Percentiles rank a stretch among this genome's conserved stretches.
phyloP scores from a whole-genome alignment of 1,139 yeast species.

The Lodderomyces elongisporus region DNA sequence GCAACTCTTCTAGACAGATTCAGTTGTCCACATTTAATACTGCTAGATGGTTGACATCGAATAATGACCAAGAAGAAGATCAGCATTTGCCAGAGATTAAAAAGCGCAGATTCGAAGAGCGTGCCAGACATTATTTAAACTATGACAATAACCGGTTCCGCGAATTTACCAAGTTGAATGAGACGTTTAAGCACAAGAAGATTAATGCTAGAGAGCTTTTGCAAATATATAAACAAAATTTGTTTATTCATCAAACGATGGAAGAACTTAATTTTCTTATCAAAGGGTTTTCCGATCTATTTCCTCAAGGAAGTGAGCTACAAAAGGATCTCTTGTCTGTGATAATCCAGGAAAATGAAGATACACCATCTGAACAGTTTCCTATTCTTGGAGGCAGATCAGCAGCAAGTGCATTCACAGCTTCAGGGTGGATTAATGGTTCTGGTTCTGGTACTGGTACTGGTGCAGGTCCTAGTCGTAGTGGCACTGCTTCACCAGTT shows the following conservation, averaged over 20 bases:
- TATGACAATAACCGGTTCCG: constrained; percentile 46
- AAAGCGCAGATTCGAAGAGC: constrained; percentile 66
- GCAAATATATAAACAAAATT: constrained; percentile 37
- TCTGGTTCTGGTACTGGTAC: too few species aligned
- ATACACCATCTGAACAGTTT: constrained; percentile 19
- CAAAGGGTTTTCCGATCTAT: constrained; percentile 54
- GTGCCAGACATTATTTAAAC: constrained; percentile 74
- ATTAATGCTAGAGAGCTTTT: constrained; percentile 48
- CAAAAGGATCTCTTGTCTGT: constrained; percentile 23
- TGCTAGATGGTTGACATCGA: constrained; percentile 8
- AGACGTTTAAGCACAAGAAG: constrained; percentile 41
- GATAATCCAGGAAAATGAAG: constrained; percentile 20
- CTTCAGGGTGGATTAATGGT: constrained; percentile 26
- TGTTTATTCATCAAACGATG: constrained; percentile 41
- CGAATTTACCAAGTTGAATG: constrained; percentile 48
- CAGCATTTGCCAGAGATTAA: constrained; percentile 44
- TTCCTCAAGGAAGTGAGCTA: constrained; percentile 25
- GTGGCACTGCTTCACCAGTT: constrained; percentile 9
- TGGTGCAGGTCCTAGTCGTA: constrained; percentile 6
- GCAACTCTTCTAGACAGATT: too few species aligned
- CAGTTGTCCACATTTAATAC: constrained; percentile 59
- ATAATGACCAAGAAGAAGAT: constrained; percentile 21
- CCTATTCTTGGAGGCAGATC: constrained; percentile 30
- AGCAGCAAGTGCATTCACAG: constrained; percentile 14
- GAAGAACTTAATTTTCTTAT: constrained; percentile 51